Base-by-base conservation (phyloP, 1,284 basidiomycete species). In the Megacollybia platyphylla region DNA sequence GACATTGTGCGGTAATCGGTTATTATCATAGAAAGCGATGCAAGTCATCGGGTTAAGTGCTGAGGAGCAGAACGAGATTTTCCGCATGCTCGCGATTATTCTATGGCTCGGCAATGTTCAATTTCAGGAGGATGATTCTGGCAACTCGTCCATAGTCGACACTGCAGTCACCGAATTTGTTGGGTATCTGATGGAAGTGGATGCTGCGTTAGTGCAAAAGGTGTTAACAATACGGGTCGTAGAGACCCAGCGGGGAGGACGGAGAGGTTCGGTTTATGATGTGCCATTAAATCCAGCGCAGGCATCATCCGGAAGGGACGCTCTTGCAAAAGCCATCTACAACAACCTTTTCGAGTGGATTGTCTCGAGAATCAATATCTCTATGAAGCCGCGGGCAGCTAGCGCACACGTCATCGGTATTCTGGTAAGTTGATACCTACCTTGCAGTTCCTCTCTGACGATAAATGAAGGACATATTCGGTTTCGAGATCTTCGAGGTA, bases 291-390 rank as follows among this genome's bases (percentile, higher is more conserved):
- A 99, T 56, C 85, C 87, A 5, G 74, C 91, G 4, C 96, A 99
- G 59, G 96, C 96, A 2, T 66, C 66, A 4, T 74, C 94, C 1
- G 90, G 89, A 36, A 70, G 93, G 46, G 90, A 98, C 63, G 96
- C 96, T 0, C 68, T 99, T 28, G 71, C 93, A 5, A 97, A 99
- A 61, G 96, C 93, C 7, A 82, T 99, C 47, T 98, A 98, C 65
- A 97, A 96, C 68, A 97, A 97, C 61, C 68, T 98, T 15, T 99
- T 99, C 60, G 94, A 99, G 57, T 99, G 96, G 96, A 98, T 99
- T 53, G 96, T 99, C 29, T 87, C 88, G 17, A 80, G 92, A 46
- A 78, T 99, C 58, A 99, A 99, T 58, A 66, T 88, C 17, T 97
- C 93, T 4, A 96, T 99, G 91, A 93, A 92, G 57, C 76, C 92